phyloP scores from a whole-genome alignment of 768 basidiomycete species.

The Mycena latifolia region DNA sequence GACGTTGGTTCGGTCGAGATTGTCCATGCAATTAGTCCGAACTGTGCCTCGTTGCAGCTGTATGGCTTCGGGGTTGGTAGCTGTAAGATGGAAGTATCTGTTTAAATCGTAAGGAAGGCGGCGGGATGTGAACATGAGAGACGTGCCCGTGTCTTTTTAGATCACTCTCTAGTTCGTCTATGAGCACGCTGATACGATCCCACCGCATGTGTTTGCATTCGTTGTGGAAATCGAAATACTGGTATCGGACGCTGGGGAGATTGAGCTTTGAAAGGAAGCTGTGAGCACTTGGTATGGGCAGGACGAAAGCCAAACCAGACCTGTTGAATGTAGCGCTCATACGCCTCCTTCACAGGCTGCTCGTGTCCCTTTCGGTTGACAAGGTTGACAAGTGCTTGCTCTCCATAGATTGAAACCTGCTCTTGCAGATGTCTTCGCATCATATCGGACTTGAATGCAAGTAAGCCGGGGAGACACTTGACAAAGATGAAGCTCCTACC shows the following conservation, averaged over 20 bases:
- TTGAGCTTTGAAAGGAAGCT: constrained; percentile 59
- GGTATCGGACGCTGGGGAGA: constrained; percentile 80
- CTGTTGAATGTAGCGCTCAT: constrained; percentile 81
- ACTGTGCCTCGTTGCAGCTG: constrained; percentile 81
- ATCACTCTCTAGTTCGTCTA: constrained; percentile 81
- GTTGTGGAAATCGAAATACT: constrained; percentile 97
- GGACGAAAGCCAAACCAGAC: constrained; percentile 50
- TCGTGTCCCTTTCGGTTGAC: constrained; percentile 96
- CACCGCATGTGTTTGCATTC: constrained; percentile 96
- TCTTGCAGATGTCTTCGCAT: constrained; percentile 81
- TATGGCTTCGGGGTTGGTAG: constrained; percentile 58
- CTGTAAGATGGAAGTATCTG: constrained; percentile 87
- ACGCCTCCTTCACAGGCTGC: constrained; percentile 94
- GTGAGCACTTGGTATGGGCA: constrained; percentile 22
- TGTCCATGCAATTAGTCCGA: constrained; percentile 98
- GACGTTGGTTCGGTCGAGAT: constrained; percentile 96
- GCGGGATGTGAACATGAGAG: neutral
- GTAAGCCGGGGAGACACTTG: constrained; percentile 14
- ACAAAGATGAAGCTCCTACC: constrained; percentile 51
- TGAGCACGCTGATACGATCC: constrained; percentile 89
- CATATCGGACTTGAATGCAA: constrained; percentile 67
- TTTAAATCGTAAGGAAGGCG: constrained; percentile 10
- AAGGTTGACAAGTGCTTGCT: constrained; percentile 86
- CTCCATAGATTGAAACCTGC: constrained; percentile 81
- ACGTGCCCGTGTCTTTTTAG: constrained; percentile 76